These are phyloP conservation scores for Taphrina flavorubra DNA, from an alignment of 1,139 yeast species.

Conservation along the genomic window DNA sequence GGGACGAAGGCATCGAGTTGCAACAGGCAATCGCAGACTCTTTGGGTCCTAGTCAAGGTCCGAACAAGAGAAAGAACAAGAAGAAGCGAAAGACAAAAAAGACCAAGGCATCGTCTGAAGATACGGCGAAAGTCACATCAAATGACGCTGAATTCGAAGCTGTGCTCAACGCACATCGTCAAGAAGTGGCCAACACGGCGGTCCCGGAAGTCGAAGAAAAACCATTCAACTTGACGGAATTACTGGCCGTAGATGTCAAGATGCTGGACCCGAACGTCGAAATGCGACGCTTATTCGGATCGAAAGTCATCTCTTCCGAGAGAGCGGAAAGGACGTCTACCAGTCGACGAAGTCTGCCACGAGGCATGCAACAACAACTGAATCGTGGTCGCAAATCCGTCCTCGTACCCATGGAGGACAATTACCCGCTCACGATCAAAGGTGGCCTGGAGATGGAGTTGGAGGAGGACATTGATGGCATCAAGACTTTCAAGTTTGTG, in stretches of 20 bases:
- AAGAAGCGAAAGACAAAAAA: slow-evolving; percentile 25
- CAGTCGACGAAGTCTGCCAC: slow-evolving; percentile 54
- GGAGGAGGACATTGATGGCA: slow-evolving; percentile 51
- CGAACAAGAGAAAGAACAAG: slow-evolving; percentile 32
- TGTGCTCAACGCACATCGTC: slow-evolving; percentile 28
- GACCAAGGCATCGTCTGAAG: not conserved
- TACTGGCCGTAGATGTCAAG: slow-evolving; percentile 26
- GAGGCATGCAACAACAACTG: slow-evolving; percentile 66
- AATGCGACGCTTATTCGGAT: slow-evolving; percentile 73
- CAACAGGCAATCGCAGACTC: slow-evolving; percentile 12
- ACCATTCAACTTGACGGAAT: slow-evolving; percentile 29
- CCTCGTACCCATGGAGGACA: slow-evolving; percentile 76
- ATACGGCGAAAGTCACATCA: not conserved
- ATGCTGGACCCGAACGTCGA: slow-evolving; percentile 78
- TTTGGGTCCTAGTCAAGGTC: not conserved
- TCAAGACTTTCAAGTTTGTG: slow-evolving; percentile 56
- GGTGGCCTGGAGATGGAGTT: slow-evolving; percentile 71
- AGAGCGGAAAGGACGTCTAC: slow-evolving; percentile 57
- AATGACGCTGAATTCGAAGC: slow-evolving; percentile 33
- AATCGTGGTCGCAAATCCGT: slow-evolving; percentile 86
- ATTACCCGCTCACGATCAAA: slow-evolving; percentile 75
- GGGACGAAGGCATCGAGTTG: slow-evolving; percentile 2
- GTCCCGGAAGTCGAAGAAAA: slow-evolving; percentile 5
- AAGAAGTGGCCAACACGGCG: slow-evolving; percentile 11
- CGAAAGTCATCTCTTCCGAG: slow-evolving; percentile 72